A percentile compares a stretch with the other conserved stretches of the same genome.
Evolutionary conservation across 345 rosid genomes (phyloP).

Genomic region (Isatis tinctoria): DNA sequence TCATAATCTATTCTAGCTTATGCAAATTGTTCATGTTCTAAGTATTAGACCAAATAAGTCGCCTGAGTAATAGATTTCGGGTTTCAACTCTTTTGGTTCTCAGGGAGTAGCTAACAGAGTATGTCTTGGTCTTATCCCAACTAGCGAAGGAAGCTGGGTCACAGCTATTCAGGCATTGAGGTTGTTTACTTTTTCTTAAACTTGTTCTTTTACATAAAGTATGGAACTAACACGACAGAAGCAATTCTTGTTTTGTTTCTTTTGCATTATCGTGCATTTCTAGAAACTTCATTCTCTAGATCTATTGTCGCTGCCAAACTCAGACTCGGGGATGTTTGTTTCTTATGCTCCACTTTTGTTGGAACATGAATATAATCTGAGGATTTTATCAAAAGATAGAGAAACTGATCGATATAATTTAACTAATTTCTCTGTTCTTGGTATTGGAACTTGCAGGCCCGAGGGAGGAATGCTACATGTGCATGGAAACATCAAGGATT

Average conservation of each 20-base stretch:
- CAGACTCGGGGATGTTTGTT: neutral
- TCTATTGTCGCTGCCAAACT: too few relatives aligned
- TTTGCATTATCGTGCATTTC: neutral
- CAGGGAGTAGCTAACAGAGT: constrained; percentile 92
- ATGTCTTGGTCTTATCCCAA: constrained; percentile 86
- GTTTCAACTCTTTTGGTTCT: constrained; percentile 14
- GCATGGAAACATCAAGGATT: constrained; percentile 85
- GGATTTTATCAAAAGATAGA: neutral
- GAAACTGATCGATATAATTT: neutral
- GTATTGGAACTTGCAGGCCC: constrained; percentile 44
- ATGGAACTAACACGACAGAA: neutral
- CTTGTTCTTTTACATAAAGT: neutral
- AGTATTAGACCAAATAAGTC: neutral
- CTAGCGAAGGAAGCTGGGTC: constrained; percentile 86
- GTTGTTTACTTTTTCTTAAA: constrained; percentile 33
- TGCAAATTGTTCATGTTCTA: neutral
- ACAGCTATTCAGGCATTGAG: constrained; percentile 85
- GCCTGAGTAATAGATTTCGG: neutral
- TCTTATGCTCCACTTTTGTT: neutral
- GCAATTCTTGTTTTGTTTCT: neutral
- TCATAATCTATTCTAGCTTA: neutral
- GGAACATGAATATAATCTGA: too few relatives aligned
- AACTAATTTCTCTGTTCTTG: constrained; percentile 4
- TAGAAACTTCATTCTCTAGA: too few relatives aligned
- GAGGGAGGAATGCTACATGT: constrained; percentile 85